Conservation (phyloP, 1,284 basidiomycete species). For the Omphalotus olearius region DNA sequence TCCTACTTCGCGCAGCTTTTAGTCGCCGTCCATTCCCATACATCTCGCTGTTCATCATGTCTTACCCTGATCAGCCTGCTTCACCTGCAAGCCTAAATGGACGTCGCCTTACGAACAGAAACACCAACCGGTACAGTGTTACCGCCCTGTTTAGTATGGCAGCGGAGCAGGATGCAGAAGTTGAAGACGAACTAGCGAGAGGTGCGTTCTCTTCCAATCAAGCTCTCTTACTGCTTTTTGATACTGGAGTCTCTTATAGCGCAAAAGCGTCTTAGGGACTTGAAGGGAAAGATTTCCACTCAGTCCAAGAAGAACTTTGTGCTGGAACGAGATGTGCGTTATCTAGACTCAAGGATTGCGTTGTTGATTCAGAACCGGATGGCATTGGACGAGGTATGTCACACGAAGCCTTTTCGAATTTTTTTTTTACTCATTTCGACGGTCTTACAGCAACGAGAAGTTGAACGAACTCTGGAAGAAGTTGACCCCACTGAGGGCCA, state of each 20-base stretch:
- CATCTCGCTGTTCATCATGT: conserved; percentile 38
- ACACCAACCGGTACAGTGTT: conserved; percentile 95
- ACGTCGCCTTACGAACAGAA: conserved; percentile 80
- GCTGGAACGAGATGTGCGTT: conserved; percentile 95
- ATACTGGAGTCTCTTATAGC: conserved; percentile 41
- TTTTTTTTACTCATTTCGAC: background rate
- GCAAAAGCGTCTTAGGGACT: conserved; percentile 91
- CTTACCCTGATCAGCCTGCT: conserved; percentile 58
- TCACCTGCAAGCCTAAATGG: conserved; percentile 63
- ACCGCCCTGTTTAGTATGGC: conserved; percentile 97
- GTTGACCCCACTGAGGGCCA: conserved; percentile 86
- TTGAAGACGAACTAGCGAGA: conserved; percentile 95
- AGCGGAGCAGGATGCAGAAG: conserved; percentile 97
- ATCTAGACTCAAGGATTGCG: conserved; percentile 96
- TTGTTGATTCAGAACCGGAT: conserved; percentile 97
- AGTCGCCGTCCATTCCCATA: conserved; percentile 6
- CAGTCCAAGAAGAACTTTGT: conserved; percentile 99
- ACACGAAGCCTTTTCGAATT: background rate
- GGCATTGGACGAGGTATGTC: conserved; percentile 88
- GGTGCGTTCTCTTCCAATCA: conserved; percentile 46
- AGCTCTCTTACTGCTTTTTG: background rate
- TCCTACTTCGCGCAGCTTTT: conserved; percentile 15
- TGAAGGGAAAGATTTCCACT: conserved; percentile 96
- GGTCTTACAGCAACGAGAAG: conserved; percentile 75
- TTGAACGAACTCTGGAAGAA: conserved; percentile 92